Conservation (phyloP, 352 stramenopile species). For the Phytophthora nicotianae region DNA sequence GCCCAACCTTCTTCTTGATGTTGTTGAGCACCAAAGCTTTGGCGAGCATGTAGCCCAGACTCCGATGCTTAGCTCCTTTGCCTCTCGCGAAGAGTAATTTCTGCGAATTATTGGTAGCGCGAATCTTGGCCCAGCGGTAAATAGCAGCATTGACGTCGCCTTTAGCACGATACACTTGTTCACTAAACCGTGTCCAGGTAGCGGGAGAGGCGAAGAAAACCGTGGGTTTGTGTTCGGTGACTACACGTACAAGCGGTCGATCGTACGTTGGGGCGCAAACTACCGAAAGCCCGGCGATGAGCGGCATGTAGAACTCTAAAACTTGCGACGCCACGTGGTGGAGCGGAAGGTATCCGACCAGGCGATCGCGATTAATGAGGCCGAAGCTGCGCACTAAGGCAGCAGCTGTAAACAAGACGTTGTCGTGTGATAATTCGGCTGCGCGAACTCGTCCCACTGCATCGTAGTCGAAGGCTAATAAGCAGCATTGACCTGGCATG, state of each 20-base stretch:
- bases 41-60: constrained; percentile 78
- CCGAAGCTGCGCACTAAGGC: constrained; percentile 67
- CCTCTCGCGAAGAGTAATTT: constrained; percentile 67
- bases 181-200: constrained; percentile 71
- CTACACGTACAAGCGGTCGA: constrained; percentile 52
- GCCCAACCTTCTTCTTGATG: constrained; percentile 80
- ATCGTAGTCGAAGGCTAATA: constrained; percentile 75
- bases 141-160: constrained; percentile 71
- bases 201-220: constrained; percentile 83
- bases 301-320: constrained; percentile 75
- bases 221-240: constrained; percentile 60
- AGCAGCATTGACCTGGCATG: constrained; percentile 49
- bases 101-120: constrained; percentile 77
- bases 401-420: constrained; percentile 79
- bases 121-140: constrained; percentile 81
- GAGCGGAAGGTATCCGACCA: constrained; percentile 75
- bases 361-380: constrained; percentile 48
- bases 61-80: constrained; percentile 48
- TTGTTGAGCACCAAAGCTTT: constrained; percentile 80
- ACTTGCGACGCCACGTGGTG: constrained; percentile 73
- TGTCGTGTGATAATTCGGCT: constrained; percentile 79
- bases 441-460: constrained; percentile 48
- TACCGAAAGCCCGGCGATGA: constrained; percentile 65
- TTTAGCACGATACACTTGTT: constrained; percentile 76
- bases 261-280: constrained; percentile 61